These are phyloP conservation scores for Ploettnerulaceae sp. DNA, from an alignment of 2,329 filamentous ascomycete species.

Conservation along the genomic window DNA sequence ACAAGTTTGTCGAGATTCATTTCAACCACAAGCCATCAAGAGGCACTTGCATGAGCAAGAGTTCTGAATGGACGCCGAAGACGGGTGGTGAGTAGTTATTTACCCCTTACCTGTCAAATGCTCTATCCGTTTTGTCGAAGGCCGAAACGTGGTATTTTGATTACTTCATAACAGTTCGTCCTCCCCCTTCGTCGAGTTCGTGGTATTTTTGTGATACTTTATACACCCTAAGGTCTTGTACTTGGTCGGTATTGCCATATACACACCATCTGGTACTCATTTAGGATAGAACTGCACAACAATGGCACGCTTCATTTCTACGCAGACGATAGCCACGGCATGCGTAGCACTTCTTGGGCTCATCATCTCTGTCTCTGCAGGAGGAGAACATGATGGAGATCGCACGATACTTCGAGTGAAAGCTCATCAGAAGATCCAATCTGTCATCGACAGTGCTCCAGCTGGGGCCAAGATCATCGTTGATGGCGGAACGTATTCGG, in stretches of 20 bases:
- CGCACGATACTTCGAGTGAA: constrained; percentile 2
- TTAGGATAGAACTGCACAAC: background rate
- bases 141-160: background rate
- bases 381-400: background rate
- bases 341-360: no score
- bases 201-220: background rate
- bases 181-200: background rate
- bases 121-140: background rate
- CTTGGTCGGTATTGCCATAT: no score
- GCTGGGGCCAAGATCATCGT: constrained; percentile 35
- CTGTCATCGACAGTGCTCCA: constrained; percentile 31
- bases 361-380: background rate
- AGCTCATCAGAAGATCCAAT: constrained; percentile 28
- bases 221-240: background rate
- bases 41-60: background rate
- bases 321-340: background rate
- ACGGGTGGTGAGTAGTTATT: background rate
- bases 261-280: background rate
- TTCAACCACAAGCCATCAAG: background rate
- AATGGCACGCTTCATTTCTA: background rate
- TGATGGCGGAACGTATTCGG: constrained; percentile 32
- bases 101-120: background rate
- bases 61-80: background rate
- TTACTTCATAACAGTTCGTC: background rate
- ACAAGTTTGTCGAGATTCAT: background rate